Base-by-base conservation (phyloP, 805 yeast genomes). In the Middelhovenomyces tepae region DNA sequence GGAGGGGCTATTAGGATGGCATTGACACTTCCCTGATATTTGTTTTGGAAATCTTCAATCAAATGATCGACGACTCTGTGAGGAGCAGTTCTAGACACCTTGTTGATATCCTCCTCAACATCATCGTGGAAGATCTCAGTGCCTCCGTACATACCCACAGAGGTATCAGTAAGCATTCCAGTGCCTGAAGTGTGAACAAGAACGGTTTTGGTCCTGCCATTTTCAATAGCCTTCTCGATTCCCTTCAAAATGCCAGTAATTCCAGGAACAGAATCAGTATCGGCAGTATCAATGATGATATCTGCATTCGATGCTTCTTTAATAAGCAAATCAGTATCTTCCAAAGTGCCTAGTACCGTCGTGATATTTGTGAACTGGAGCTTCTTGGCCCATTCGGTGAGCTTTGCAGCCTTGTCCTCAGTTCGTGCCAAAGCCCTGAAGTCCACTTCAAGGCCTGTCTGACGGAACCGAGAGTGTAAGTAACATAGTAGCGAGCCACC, bases 121-220 rank as follows among this genome's bases (percentile, higher is more conserved):
- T 33, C 36, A 22, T 42, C 45, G 22, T 42, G 35, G 31, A 33
- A 34, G 11, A 39, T 37, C 7, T 30, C 17, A 16, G 27, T 30
- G 1, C 34, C 18, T 11, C 22, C 20, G 15, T 13, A 19, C 14
- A 26, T 15, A 14, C 45, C 45, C 7, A 22, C 14, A 24, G 40
- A 36, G 2, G 29, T 28, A 27, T 42, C 45, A 10, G 19, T 13
- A 22, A 42, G 24, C 27, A 39, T 21, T 20, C 32, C 32, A 4
- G 44, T 39, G 13, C 45, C 45, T 17, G 44, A 39, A 17, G 45
- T 42, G 22, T 42, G 45, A 15, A 42, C 18, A n/a, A n/a, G n/a
- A 5, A 35, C 22, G 18, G 39, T 16, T 4, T 43, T 43, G 13
- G 21, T 24, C 15, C 17, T 32, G 23, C 43, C 43, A 16, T 25